These are phyloP conservation scores for Lentinula lateritia DNA, from an alignment of 768 basidiomycete genomes.

Conservation along the genomic window DNA sequence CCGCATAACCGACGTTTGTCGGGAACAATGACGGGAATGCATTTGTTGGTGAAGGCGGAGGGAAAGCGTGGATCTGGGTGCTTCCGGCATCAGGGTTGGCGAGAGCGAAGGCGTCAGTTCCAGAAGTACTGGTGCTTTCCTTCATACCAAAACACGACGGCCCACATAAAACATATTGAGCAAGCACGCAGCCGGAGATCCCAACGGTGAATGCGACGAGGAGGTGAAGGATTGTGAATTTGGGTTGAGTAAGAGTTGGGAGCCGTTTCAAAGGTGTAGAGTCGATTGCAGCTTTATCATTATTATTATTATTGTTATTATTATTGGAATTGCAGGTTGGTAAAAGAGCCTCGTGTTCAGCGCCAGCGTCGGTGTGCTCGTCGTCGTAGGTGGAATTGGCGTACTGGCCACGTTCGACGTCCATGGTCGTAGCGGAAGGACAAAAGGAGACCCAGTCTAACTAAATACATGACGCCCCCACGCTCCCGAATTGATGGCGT, in stretches of 20 bases:
- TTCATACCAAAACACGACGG: conserved; percentile 29
- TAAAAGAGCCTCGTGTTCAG: conserved; percentile 33
- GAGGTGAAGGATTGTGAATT: conserved; percentile 33
- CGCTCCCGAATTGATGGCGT: no score
- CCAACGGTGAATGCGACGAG: conserved; percentile 51
- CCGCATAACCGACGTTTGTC: conserved; percentile 69
- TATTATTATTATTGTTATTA: no score
- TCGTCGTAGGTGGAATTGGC: conserved; percentile 7
- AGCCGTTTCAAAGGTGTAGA: not conserved
- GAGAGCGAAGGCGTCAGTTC: conserved; percentile 21
- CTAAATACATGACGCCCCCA: no score
- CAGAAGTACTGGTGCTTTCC: conserved; percentile 3
- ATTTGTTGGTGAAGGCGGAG: conserved; percentile 72
- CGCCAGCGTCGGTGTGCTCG: conserved; percentile 9
- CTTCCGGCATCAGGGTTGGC: conserved; percentile 72
- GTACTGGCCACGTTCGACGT: conserved; percentile 4
- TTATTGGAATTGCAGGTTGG: conserved; percentile 13
- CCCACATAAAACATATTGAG: conserved; percentile 44
- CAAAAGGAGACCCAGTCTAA: not conserved
- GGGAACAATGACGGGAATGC: conserved; percentile 69
- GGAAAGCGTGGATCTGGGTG: conserved; percentile 62
- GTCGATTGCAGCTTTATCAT: no score
- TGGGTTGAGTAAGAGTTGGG: conserved; percentile 11
- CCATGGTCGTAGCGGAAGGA: not conserved
- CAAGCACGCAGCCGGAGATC: conserved; percentile 39